Base-by-base conservation (phyloP, 768 basidiomycete genomes). In the Amanita jacksonii region DNA sequence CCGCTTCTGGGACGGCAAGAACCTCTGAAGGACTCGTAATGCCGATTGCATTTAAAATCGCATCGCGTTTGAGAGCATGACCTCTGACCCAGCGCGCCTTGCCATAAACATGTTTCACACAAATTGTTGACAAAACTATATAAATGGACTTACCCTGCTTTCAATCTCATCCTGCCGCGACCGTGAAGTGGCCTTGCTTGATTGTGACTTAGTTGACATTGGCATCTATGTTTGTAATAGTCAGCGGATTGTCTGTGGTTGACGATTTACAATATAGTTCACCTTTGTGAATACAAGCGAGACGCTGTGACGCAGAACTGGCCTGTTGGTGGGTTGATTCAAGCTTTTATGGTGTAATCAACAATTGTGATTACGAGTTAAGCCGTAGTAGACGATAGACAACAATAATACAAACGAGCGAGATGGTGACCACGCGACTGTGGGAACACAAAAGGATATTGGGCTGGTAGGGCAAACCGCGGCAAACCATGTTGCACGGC, bases 11-110 rank as follows among this genome's bases (percentile, higher is more conserved):
- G 38, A 39, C 20, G 16, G 38, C 38, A 15, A 39, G 24, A 27
- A 39, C 28, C 38, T 39, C 38, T 39, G 38, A 12, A 39, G 38
- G 38, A 39, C 38, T 27, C n/a, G 38, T 39, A 23, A 39, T 39
- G 38, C 23, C 23, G 24, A 39, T 39, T 39, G 24, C 38, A 25
- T 39, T 27, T 39, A 39, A 39, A 39, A 39, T 39, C 7, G n/a
- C 24, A 39, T 39, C 24, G 23, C 38, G 24, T 39, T 39, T 39
- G 38, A 39, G 38, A 27, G 15, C 38, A 8, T 25, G 23, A 39
- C 12, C 38, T 25, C 38, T 38, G 37, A 38, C 37, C 37, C 37
- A 38, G 37, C 20, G 37, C 19, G 20, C 20, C 20, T 38, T 5
- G 18, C 16, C 37, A 16, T 19, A 22, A 38, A 38, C 22, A 35